These are phyloP conservation scores for Apiosordaria backusii DNA, from an alignment of 495 filamentous ascomycete genomes.

Conservation along the genomic window DNA sequence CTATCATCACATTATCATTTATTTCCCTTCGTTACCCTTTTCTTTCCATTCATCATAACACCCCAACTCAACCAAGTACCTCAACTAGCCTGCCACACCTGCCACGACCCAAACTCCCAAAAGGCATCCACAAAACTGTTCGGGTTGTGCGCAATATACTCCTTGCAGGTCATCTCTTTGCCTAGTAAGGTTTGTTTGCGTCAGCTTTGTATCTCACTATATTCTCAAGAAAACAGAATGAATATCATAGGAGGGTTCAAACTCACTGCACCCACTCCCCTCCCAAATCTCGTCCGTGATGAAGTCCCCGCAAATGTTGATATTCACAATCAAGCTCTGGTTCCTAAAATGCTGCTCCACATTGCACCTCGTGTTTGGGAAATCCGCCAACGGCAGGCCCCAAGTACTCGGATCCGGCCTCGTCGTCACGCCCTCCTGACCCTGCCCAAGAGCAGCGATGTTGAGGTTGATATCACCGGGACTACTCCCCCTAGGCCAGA, in stretches of 20 bases:
- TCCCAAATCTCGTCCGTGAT: conserved; percentile 45
- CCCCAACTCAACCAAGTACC: background rate
- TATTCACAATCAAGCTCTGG: conserved; percentile 65
- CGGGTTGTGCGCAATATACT: conserved; percentile 62
- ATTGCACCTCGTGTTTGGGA: conserved; percentile 56
- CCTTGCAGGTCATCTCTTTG: conserved; percentile 44
- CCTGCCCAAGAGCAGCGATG: background rate
- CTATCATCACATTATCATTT: background rate
- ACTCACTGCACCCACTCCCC: conserved; percentile 44
- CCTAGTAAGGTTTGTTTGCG: conserved; percentile 19
- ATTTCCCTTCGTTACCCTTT: background rate
- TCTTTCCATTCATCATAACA: background rate
- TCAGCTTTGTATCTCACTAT: conserved; percentile 18
- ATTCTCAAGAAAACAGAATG: background rate
- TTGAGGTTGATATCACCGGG: conserved; percentile 48
- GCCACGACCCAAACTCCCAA: conserved; percentile 64
- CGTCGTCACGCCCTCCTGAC: conserved; percentile 17
- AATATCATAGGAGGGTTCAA: conserved; percentile 4
- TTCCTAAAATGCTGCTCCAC: conserved; percentile 58
- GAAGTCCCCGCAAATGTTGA: conserved; percentile 66
- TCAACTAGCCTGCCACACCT: conserved; percentile 35
- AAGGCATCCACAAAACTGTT: conserved; percentile 58
- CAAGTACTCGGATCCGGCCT: conserved; percentile 57
- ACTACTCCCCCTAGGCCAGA: conserved; percentile 48
- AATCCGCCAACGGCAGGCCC: conserved; percentile 57